Conservation (phyloP, 306 rosid species). For the Macrotyloma uniflorum region DNA sequence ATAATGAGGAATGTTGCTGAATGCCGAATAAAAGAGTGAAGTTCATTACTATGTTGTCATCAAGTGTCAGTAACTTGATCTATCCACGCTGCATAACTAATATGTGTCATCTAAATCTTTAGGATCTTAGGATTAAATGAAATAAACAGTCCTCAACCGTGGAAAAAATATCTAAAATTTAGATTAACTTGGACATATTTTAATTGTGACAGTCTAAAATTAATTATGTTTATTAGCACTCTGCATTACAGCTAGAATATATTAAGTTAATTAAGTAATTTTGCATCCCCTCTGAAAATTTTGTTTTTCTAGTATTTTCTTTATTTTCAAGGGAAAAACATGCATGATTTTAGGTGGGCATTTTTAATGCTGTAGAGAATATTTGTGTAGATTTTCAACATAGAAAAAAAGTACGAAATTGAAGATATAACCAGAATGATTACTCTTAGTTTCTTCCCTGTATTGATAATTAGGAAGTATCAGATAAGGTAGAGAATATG, state of each 20-base stretch:
- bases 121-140: not conserved
- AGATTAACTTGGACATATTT: not conserved
- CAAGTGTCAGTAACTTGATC: not conserved
- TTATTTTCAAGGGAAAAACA: not conserved
- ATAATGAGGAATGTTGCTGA: constrained; percentile 34
- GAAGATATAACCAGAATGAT: not conserved
- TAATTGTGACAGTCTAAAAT: not conserved
- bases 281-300: not conserved
- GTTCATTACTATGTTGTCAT: not conserved
- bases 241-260: not conserved
- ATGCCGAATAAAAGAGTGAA: not conserved
- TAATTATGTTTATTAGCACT: not conserved
- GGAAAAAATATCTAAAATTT: not conserved
- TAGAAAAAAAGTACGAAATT: not conserved
- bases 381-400: not conserved
- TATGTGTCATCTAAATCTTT: not conserved
- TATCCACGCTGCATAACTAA: not conserved
- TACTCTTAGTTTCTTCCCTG: not conserved
- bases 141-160: not conserved
- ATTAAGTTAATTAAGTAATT: not conserved
- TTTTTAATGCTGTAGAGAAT: not conserved
- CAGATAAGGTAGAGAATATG: not conserved
- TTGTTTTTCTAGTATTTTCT: not conserved
- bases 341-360: not conserved
- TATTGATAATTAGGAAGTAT: not conserved